Base-by-base conservation (phyloP, 2,329 filamentous ascomycete genomes). In the Proliferodiscus dingleyae region DNA sequence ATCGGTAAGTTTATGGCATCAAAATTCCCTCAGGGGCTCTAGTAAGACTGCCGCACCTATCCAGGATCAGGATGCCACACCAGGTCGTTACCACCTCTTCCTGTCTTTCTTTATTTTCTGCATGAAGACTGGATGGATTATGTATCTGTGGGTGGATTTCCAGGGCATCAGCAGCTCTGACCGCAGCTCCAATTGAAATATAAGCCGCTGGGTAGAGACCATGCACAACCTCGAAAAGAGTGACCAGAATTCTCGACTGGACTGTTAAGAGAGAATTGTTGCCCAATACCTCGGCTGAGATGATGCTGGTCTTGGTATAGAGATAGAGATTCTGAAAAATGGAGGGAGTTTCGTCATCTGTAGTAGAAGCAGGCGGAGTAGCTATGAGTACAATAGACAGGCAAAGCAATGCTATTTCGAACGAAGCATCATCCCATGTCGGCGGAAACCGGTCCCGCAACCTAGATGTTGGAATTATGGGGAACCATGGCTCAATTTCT, bases 211-310 rank as follows among this genome's bases (percentile, higher is more conserved):
- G 47, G 19, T 56, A 49, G 28, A 51, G 49, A 29, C 54, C 54
- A 46, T 56, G 54, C 22, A 40, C 43, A 23, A 50, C 46, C 42
- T 56, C 54, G 29, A 56, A 56, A 37, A 54, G 47, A 13, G 52
- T 54, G 13, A 54, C 36, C 38, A 56, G 37, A 42, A 53, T 43
- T 34, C 50, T 51, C 26, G 52, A 43, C 44, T 51, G 43, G 19
- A 54, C 43, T 18, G 46, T 39, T 3, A 41, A 26, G 29, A 49
- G 24, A 37, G 52, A 54, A 33, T 54, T 54, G n/a, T 51, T 36
- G 29, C 50, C 52, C 41, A 51, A 33, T 21, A 45, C 52, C 47
- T 56, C 54, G 4, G 29, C 40, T 21, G 32, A 48, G 11, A 41
- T 19, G 10, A 54, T 40, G 24, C 32, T 42, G 13, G 42, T 50